Conservation (phyloP, 257 asterid genomes). For the Sherardia arvensis region DNA sequence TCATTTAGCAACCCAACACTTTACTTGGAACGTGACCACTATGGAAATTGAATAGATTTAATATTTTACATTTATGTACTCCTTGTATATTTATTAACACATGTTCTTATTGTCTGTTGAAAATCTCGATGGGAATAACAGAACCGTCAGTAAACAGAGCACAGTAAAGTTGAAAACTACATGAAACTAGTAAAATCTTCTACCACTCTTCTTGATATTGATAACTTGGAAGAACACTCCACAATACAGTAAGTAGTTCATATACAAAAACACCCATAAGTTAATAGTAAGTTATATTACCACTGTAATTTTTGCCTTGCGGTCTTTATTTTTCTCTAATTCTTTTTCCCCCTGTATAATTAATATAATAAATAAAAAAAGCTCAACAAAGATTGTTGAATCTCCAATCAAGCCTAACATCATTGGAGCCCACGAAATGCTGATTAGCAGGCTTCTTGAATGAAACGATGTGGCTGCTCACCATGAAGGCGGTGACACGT, state of each 20-base stretch:
- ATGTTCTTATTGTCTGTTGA: too few relatives aligned
- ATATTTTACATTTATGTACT: too few relatives aligned
- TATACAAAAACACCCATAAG: slow-evolving; percentile 2
- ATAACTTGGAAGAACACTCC: neutral
- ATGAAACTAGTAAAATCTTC: too few relatives aligned
- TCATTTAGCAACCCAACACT: too few relatives aligned
- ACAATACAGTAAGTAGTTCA: neutral
- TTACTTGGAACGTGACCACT: too few relatives aligned
- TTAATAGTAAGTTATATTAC: neutral
- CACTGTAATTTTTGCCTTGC: neutral
- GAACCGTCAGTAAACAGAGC: too few relatives aligned
- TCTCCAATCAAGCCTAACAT: slow-evolving; percentile 90
- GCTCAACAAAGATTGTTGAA: slow-evolving; percentile 65
- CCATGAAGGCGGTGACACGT: slow-evolving; percentile 90
- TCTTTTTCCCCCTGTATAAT: neutral
- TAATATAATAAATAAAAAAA: neutral
- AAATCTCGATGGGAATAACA: too few relatives aligned
- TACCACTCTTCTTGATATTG: neutral
- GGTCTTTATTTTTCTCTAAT: neutral
- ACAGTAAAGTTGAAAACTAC: too few relatives aligned
- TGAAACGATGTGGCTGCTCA: slow-evolving; percentile 68
- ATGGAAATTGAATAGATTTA: too few relatives aligned
- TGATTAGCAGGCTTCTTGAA: slow-evolving; percentile 87
- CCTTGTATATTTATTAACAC: too few relatives aligned
- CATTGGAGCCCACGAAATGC: slow-evolving; percentile 55